Evolutionary conservation across 768 basidiomycete species (phyloP).

Genomic region (Boletus pseudo-olivaceus): DNA sequence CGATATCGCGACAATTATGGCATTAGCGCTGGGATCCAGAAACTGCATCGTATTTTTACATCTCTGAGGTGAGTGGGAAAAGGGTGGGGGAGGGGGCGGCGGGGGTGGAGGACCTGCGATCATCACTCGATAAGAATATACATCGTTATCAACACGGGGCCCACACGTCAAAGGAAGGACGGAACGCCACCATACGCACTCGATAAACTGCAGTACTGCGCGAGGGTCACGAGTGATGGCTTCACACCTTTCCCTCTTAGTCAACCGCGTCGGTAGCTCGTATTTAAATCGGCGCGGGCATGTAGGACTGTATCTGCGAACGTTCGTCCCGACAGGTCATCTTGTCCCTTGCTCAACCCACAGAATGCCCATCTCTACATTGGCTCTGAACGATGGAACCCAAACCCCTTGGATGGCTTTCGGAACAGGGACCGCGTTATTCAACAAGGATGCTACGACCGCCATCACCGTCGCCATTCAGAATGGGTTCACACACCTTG

Average conservation of each 20-base stretch:
- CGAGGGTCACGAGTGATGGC: slow-evolving; percentile 12
- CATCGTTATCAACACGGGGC: not conserved
- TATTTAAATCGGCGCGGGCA: slow-evolving; percentile 6
- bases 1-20: not conserved
- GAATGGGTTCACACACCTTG: slow-evolving; percentile 58
- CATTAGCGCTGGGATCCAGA: not conserved
- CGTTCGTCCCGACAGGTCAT: not conserved
- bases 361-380: slow-evolving; percentile 27
- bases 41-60: not conserved
- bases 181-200: not conserved
- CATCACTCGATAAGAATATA: not conserved
- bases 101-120: not conserved
- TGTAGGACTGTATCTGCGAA: not conserved
- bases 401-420: slow-evolving; percentile 56
- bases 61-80: not conserved
- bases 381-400: slow-evolving; percentile 54
- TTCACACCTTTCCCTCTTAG: slow-evolving; percentile 1
- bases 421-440: slow-evolving; percentile 59
- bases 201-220: not conserved
- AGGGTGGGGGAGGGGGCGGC: too few relatives aligned
- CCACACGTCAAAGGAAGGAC: not conserved
- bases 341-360: slow-evolving; percentile 4
- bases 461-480: slow-evolving; percentile 47
- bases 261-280: slow-evolving; percentile 1
- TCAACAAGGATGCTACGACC: slow-evolving; percentile 38